These are phyloP conservation scores for Citrullus mucosospermus DNA, from an alignment of 306 rosid genomes.

Conservation along the genomic window DNA sequence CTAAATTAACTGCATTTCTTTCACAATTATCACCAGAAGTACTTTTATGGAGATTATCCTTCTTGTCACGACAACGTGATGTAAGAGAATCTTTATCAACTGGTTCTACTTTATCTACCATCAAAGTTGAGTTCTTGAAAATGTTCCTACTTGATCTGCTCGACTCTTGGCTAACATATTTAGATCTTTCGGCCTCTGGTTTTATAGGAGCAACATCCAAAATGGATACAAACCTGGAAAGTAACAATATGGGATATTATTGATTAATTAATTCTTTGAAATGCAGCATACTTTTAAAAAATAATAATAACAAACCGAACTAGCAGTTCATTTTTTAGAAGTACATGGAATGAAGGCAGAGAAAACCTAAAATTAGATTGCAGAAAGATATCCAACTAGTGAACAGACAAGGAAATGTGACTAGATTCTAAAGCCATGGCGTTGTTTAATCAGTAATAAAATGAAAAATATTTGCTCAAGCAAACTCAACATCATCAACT, in stretches of 20 bases:
- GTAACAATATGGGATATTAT: neutral
- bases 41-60: slow-evolving; percentile 30
- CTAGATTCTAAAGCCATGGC: neutral
- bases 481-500: neutral
- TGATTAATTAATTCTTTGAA: neutral
- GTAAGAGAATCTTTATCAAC: slow-evolving; percentile 24
- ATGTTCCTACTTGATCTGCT: slow-evolving; percentile 37
- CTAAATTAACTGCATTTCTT: slow-evolving; percentile 18
- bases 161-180: slow-evolving; percentile 29
- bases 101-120: slow-evolving; percentile 52
- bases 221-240: slow-evolving; percentile 76
- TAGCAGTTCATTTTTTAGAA: neutral
- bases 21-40: slow-evolving; percentile 25
- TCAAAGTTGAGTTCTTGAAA: slow-evolving; percentile 54
- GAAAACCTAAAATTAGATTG: neutral
- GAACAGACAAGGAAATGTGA: neutral
- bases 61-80: slow-evolving; percentile 23
- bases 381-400: neutral
- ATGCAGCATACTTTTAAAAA: neutral
- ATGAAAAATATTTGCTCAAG: neutral
- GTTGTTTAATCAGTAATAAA: neutral
- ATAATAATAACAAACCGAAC: neutral
- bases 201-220: slow-evolving; percentile 85
- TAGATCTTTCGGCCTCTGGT: slow-evolving; percentile 39
- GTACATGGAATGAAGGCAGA: neutral